Base-by-base conservation (phyloP, 108 stramenopile genomes). In the Schizochytrium sp. region DNA sequence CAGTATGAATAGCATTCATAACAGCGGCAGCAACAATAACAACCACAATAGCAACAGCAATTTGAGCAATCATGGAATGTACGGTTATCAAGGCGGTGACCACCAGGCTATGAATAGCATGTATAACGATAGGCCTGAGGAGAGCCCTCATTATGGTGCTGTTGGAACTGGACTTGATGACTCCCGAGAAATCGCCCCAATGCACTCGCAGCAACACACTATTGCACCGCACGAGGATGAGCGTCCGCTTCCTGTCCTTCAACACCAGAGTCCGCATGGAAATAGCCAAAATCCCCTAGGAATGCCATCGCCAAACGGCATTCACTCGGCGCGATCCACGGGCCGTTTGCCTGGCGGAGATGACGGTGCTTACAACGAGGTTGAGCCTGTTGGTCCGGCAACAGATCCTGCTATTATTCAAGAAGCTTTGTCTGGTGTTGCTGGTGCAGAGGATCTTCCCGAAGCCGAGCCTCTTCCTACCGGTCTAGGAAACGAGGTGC, bases 391-490 rank as follows among this genome's bases (percentile, higher is more conserved):
- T 0, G 89, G 72, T 12, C 87, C 47, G n/a, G 55, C 58, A 55
- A 56, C 87, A 3, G 87, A 56, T 28, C 87, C 55, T 12, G 17
- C 12, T 0, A 72, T 57, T n/a, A 58, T 88, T 72, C 41, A 69
- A 3, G 72, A 88, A 19, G 87, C 49, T 7, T 57, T 89, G 0
- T 45, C 46, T 12, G 72, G 72, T 28, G 89, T 93, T 56, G 89
- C 88, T n/a, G 92, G 92, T 44, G 91, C 90, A 4, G 91, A 56
- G 17, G 92, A 93, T 4, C 89, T 93, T 12, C 90, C 92, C 5
- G 89, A 46, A 40, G 92, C 92, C 53, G 92, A 92, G 72, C 12
- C 89, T 8, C 38, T 93, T 46, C 41, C 72, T 4, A 55, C 47
- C 28, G 87, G 45, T 57, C 4, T 10, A 38, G 55, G 87, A 90